A percentile compares a stretch with the other conserved stretches of the same genome.
These are phyloP conservation scores for Micractinium conductrix DNA, from an alignment of 139 green algal species.

Conservation along the genomic window DNA sequence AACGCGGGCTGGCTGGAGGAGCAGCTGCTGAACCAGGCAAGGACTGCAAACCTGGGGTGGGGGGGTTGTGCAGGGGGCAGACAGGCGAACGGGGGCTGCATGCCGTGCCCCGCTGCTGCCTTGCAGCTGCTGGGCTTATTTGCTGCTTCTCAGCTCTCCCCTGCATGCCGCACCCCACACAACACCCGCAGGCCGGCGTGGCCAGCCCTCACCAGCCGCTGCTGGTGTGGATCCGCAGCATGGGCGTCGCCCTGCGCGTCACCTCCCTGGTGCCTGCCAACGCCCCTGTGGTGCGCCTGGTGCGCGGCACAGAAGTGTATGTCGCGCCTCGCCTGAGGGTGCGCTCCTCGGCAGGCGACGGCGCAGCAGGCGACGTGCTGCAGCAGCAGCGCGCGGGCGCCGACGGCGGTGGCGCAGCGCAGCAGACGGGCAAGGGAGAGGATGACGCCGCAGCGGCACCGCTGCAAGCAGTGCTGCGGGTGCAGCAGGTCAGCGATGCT, in stretches of 20 bases:
- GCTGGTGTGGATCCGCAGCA: slow-evolving; percentile 67
- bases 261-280: slow-evolving; percentile 32
- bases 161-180: no score
- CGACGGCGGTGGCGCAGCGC: not conserved
- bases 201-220: slow-evolving; percentile 67
- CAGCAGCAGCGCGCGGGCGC: not conserved
- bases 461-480: slow-evolving; percentile 15
- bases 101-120: no score
- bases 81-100: no score
- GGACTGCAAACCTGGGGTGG: not conserved
- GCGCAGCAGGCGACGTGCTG: slow-evolving; percentile 14
- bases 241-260: slow-evolving; percentile 49
- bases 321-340: slow-evolving; percentile 74
- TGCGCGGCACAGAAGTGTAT: slow-evolving; percentile 69
- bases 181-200: slow-evolving; percentile 69
- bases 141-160: not conserved
- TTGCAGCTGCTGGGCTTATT: not conserved
- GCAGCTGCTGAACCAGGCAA: slow-evolving; percentile 55
- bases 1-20: slow-evolving; percentile 83
- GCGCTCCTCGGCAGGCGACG: not conserved
- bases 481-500: slow-evolving; percentile 19
- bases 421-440: not conserved
- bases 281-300: slow-evolving; percentile 61
- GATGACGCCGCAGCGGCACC: not conserved
- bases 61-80: no score